phyloP scores from a whole-genome alignment of 345 rosid species.

The Syzygium oleosum region DNA sequence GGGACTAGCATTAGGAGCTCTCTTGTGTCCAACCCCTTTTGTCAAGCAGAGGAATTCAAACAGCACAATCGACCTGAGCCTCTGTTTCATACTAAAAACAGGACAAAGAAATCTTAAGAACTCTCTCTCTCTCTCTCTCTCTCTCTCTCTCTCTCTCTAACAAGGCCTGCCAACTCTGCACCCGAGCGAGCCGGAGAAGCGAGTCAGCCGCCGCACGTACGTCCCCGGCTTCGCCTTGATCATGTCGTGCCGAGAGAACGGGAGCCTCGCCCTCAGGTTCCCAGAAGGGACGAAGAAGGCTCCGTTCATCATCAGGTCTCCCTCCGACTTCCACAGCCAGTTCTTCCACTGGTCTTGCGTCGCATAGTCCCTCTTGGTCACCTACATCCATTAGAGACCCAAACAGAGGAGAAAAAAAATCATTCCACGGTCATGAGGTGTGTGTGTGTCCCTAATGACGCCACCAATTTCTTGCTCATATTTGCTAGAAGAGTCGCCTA shows the following conservation, averaged over 20 bases:
- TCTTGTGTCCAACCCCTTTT: neutral
- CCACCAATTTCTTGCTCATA: neutral
- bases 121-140: too few relatives aligned
- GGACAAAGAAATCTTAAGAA: neutral
- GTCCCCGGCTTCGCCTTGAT: slow-evolving; percentile 20
- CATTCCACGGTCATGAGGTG: neutral
- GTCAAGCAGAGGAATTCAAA: neutral
- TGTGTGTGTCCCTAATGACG: neutral
- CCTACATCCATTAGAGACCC: slow-evolving; percentile 5
- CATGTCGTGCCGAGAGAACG: slow-evolving; percentile 7
- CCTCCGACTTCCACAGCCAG: slow-evolving; percentile 34
- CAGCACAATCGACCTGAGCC: neutral
- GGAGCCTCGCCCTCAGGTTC: neutral
- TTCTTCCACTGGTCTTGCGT: slow-evolving; percentile 21
- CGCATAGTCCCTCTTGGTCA: slow-evolving; percentile 37
- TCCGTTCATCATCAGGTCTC: slow-evolving; percentile 32
- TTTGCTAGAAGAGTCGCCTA: neutral
- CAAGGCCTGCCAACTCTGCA: slow-evolving; percentile 24
- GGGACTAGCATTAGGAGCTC: neutral
- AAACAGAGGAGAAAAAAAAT: too few relatives aligned
- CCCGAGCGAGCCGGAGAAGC: slow-evolving; percentile 14
- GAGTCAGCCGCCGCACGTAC: slow-evolving; percentile 16
- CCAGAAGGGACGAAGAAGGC: slow-evolving; percentile 29
- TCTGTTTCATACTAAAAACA: neutral
- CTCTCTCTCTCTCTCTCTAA: neutral